Percentiles rank a stretch among this genome's conserved stretches.
These are phyloP conservation scores for Firmiana major DNA, from an alignment of 345 rosid genomes.

Conservation along the genomic window DNA sequence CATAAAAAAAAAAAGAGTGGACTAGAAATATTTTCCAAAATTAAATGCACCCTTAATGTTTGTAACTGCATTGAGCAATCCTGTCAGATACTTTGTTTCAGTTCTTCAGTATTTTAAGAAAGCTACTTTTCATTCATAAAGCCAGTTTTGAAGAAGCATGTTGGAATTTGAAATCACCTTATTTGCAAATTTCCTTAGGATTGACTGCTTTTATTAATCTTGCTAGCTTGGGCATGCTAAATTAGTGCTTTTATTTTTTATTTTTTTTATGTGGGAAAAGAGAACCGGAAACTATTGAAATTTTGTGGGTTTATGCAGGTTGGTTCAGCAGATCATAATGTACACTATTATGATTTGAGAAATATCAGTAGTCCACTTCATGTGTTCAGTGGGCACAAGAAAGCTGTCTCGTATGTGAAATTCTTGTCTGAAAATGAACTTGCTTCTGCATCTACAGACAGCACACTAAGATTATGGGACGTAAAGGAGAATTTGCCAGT, in stretches of 20 bases:
- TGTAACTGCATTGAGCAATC: neutral
- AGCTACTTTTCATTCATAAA: neutral
- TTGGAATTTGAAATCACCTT: neutral
- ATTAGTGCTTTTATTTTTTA: neutral
- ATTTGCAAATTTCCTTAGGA: neutral
- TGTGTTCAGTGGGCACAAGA: slow-evolving; percentile 87
- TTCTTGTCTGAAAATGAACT: slow-evolving; percentile 90
- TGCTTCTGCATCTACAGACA: slow-evolving; percentile 97
- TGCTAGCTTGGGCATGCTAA: slow-evolving; percentile 17
- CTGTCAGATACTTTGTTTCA: neutral
- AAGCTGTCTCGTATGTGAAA: slow-evolving; percentile 94
- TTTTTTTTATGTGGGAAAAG: neutral
- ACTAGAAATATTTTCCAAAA: neutral
- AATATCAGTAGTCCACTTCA: slow-evolving; percentile 78
- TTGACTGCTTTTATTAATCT: slow-evolving; percentile 25
- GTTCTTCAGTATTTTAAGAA: neutral
- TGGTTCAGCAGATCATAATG: slow-evolving; percentile 94
- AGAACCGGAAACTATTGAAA: neutral
- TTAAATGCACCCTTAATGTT: neutral
- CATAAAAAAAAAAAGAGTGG: slow-evolving; percentile 38
- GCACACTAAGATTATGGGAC: slow-evolving; percentile 91
- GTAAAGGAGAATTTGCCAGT: slow-evolving; percentile 86
- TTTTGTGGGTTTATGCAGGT: slow-evolving; percentile 50
- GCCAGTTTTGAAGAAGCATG: neutral
- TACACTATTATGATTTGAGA: slow-evolving; percentile 87